Base-by-base conservation (phyloP, 1,284 basidiomycete genomes). In the Melampsora larici-populina region DNA sequence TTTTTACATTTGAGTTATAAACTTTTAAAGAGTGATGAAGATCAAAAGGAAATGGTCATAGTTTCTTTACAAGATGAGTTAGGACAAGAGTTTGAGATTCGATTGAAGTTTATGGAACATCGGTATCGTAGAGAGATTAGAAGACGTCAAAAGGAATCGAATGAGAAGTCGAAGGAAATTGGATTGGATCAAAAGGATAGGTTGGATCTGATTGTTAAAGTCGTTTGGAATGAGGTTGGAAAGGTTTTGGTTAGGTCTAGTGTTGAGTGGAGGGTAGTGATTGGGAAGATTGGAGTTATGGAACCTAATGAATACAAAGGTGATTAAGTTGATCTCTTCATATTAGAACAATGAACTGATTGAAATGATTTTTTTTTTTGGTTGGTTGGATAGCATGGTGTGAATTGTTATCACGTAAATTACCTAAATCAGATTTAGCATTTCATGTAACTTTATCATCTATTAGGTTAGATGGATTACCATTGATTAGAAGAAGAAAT, bases 181-280 rank as follows among this genome's bases (percentile, higher is more conserved):
- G 29, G 15, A 29, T 58, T 17, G 15, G 21, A 40, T 21, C 15
- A 18, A 48, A 67, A 67, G n/a, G n/a, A 6, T 26, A 2, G 24
- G 18, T 33, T 40, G 48, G 43, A 24, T 76, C 21, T n/a, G n/a
- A n/a, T n/a, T n/a, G 66, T 69, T 24, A 46, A 43, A 33, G 2
- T 51, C 2, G 66, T 76, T 33, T 76, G 66, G 65, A 43, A 69
- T 2, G 66, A 46, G 29, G n/a, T 63, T 29, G 43, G 31, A 7
- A 76, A 69, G 33, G 62, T 62, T 26, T 18, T 76, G n/a, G 17
- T 68, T 3, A 13, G 51, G 43, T 51, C 74, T 33, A 46, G 66
- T 43, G 66, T 76, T 5, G 74, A 76, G 62, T 76, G 66, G 66
- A 76, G 74, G 31, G 29, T 76, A 17, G 74, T 76, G 74, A 63